Evolutionary conservation across 306 rosid species (phyloP).

Genomic region (Cucumis cinereus): DNA sequence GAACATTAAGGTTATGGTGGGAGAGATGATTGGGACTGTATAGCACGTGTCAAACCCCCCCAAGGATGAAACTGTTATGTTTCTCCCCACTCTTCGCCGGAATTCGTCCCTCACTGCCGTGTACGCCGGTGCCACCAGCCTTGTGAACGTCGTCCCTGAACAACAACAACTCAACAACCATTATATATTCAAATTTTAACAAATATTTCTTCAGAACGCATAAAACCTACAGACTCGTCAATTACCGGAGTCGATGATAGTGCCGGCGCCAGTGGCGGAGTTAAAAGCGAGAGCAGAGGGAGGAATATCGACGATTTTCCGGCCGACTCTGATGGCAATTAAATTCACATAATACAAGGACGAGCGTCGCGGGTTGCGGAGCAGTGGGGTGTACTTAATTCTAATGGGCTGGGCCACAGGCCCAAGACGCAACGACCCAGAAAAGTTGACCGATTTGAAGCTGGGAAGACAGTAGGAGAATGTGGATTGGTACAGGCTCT

Average conservation of each 20-base stretch:
- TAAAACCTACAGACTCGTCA: too few relatives aligned
- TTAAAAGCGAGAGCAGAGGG: slow-evolving; percentile 64
- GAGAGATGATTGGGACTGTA: slow-evolving; percentile 42
- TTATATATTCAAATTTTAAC: too few relatives aligned
- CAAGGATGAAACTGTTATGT: slow-evolving; percentile 27
- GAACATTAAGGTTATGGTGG: slow-evolving; percentile 70
- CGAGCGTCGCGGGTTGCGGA: slow-evolving; percentile 70
- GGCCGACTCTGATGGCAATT: slow-evolving; percentile 56
- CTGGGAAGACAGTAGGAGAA: slow-evolving; percentile 93
- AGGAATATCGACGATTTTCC: slow-evolving; percentile 62
- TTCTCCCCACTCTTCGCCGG: slow-evolving; percentile 36
- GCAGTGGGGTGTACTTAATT: slow-evolving; percentile 73
- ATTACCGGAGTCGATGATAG: slow-evolving; percentile 67
- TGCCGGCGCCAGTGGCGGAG: slow-evolving; percentile 75
- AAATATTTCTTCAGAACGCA: too few relatives aligned
- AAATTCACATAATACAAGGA: slow-evolving; percentile 75
- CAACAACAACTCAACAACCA: background rate
- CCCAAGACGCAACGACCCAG: slow-evolving; percentile 83
- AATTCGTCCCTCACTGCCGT: slow-evolving; percentile 61
- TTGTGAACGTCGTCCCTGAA: slow-evolving; percentile 76
- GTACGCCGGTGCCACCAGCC: slow-evolving; percentile 66
- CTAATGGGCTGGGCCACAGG: slow-evolving; percentile 69
- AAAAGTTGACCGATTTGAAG: slow-evolving; percentile 54
- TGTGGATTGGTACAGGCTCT: slow-evolving; percentile 61
- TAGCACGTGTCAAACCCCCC: slow-evolving; percentile 99